Conservation (phyloP, 345 rosid species). For the Euphorbia pulcherrima region DNA sequence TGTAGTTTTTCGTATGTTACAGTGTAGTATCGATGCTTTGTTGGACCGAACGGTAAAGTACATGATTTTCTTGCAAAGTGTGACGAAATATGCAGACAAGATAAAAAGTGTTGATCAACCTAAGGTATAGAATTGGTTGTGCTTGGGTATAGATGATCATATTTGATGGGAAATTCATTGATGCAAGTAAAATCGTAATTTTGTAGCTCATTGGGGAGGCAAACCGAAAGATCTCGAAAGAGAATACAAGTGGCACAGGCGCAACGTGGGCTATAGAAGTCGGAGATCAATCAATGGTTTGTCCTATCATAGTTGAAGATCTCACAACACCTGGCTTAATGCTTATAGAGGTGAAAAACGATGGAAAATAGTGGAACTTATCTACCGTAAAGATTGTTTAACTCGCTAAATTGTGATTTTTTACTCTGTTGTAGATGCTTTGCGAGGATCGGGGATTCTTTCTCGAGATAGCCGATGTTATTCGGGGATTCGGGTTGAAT, state of each 20-base stretch:
- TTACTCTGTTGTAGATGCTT: conserved; percentile 53
- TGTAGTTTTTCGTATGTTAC: conserved; percentile 26
- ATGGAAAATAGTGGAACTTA: conserved; percentile 1
- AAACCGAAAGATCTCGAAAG: conserved; percentile 29
- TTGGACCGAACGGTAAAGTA: conserved; percentile 76
- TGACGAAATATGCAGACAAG: conserved; percentile 73
- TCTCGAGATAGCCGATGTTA: conserved; percentile 74
- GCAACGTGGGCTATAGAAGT: conserved; percentile 88
- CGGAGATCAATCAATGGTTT: conserved; percentile 51
- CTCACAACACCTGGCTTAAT: conserved; percentile 63
- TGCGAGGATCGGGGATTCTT: conserved; percentile 72
- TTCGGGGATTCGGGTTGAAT: conserved; percentile 66
- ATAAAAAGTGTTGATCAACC: conserved; percentile 58
- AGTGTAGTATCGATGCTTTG: conserved; percentile 85
- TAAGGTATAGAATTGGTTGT: conserved; percentile 41
- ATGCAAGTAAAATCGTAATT: conserved; percentile 14
- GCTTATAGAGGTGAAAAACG: conserved; percentile 69
- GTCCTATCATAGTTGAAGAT: conserved; percentile 88
- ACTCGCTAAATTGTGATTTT: neutral
- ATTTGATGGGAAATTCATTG: conserved; percentile 14
- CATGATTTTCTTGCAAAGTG: conserved; percentile 85
- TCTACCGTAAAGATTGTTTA: neutral
- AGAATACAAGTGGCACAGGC: conserved; percentile 39
- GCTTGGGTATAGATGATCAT: neutral
- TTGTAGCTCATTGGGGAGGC: conserved; percentile 39